Evolutionary conservation across 2,329 filamentous ascomycete genomes (phyloP).

Genomic region (Clonostachys solani): DNA sequence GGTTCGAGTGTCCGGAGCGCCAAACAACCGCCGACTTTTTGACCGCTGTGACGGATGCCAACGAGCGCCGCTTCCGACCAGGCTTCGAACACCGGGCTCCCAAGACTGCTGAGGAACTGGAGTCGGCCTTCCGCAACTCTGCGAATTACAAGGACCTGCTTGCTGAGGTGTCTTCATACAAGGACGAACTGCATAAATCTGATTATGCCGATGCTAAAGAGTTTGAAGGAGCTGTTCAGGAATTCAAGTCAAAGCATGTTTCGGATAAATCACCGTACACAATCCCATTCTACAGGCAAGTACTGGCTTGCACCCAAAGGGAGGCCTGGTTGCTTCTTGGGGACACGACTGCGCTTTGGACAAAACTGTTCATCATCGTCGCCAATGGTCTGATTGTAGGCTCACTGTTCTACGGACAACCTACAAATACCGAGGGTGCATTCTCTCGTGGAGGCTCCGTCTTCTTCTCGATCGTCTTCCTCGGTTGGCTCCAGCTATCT

Average conservation of each 20-base stretch:
- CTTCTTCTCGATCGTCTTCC: conserved; percentile 47
- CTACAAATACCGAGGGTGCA: conserved; percentile 55
- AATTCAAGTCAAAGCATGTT: conserved; percentile 53
- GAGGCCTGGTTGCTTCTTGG: conserved; percentile 64
- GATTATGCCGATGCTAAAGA: conserved; percentile 56
- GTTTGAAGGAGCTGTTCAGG: conserved; percentile 64
- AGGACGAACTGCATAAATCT: conserved; percentile 39
- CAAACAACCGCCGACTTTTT: conserved; percentile 70
- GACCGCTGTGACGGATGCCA: conserved; percentile 57
- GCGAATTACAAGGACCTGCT: conserved; percentile 54
- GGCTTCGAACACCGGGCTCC: conserved; percentile 62
- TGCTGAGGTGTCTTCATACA: conserved; percentile 49
- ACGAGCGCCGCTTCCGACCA: conserved; percentile 61
- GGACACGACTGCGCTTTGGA: conserved; percentile 70
- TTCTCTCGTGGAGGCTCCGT: conserved; percentile 45
- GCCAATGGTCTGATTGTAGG: conserved; percentile 71
- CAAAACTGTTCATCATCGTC: conserved; percentile 76
- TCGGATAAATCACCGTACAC: conserved; percentile 52
- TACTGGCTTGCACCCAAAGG: conserved; percentile 62
- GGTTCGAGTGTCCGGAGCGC: conserved; percentile 64
- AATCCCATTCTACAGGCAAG: conserved; percentile 68
- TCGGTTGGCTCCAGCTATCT: conserved; percentile 65
- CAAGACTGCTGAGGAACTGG: conserved; percentile 65
- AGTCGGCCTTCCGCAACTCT: conserved; percentile 59
- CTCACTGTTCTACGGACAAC: conserved; percentile 71